These are phyloP conservation scores for Tetragonia tetragonoides DNA, from an alignment of 148 eudicot species.

Conservation along the genomic window DNA sequence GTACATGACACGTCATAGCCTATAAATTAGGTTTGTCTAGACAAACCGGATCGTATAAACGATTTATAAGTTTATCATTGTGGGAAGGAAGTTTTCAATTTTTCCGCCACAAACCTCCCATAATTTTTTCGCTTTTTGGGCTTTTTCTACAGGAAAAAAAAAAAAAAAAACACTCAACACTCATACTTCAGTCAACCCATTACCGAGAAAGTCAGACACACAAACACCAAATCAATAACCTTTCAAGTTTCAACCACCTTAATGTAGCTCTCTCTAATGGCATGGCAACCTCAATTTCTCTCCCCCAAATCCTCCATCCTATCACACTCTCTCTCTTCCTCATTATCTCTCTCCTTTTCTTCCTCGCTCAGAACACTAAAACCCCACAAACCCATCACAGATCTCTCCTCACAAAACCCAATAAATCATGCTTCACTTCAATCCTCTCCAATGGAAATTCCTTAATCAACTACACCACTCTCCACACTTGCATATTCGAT, in stretches of 20 bases:
- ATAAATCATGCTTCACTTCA: constrained; percentile 30
- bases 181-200: no score
- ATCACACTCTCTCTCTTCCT: constrained; percentile 35
- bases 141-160: no score
- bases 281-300: constrained; percentile 47
- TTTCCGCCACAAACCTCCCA: no score
- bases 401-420: constrained; percentile 37
- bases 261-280: constrained; percentile 32
- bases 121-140: no score
- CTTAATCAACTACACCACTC: constrained; percentile 51
- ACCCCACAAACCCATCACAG: constrained; percentile 34
- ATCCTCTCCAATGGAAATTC: constrained; percentile 34
- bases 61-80: no score
- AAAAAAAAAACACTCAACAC: no score
- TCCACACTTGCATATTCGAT: constrained; percentile 56
- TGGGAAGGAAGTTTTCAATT: no score
- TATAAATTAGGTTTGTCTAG: no score
- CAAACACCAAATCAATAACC: neutral
- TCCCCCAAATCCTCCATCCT: constrained; percentile 13
- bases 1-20: no score
- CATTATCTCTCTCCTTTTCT: constrained; percentile 41
- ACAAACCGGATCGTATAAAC: no score
- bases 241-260: neutral
- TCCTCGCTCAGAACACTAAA: constrained; percentile 27
- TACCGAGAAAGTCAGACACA: no score